Conservation (phyloP, 192 early-diverging fungal genomes). For the Backusella westeae region DNA sequence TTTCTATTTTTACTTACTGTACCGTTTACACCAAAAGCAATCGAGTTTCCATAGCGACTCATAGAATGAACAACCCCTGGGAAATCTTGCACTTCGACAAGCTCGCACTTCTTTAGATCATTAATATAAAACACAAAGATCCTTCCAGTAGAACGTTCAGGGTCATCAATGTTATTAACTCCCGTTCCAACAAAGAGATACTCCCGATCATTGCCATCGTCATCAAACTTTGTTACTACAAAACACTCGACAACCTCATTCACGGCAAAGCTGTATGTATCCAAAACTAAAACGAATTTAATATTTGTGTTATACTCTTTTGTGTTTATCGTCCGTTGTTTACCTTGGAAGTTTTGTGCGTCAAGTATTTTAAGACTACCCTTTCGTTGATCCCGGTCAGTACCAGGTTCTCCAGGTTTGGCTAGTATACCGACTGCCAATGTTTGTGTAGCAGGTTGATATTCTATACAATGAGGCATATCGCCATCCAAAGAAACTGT, state of each 20-base stretch:
- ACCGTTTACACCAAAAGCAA: constrained; percentile 69
- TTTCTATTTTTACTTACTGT: constrained; percentile 37
- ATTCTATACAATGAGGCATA: constrained; percentile 67
- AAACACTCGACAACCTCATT: constrained; percentile 47
- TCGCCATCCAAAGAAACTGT: constrained; percentile 60
- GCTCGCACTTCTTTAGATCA: constrained; percentile 40
- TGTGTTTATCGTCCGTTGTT: constrained; percentile 4
- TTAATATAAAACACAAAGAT: constrained; percentile 65
- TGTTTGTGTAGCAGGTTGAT: constrained; percentile 50
- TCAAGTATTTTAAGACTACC: constrained; percentile 67
- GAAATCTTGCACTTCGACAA: constrained; percentile 49
- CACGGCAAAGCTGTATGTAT: constrained; percentile 38
- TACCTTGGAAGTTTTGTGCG: constrained; percentile 72
- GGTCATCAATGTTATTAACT: constrained; percentile 55
- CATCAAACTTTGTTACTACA: constrained; percentile 39
- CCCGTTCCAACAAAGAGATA: constrained; percentile 81
- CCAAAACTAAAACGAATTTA: constrained; percentile 35
- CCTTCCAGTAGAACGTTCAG: constrained; percentile 59
- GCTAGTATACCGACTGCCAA: constrained; percentile 63
- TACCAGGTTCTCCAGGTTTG: constrained; percentile 31
- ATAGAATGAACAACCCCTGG: constrained; percentile 68
- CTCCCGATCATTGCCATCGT: constrained; percentile 26
- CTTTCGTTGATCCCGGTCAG: constrained; percentile 38
- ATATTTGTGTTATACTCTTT: neutral
- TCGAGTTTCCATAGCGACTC: constrained; percentile 54